A percentile compares a stretch with the other conserved stretches of the same genome.
Evolutionary conservation across 495 filamentous ascomycete genomes (phyloP).

Genomic region (Penicillium psychrofluorescens): DNA sequence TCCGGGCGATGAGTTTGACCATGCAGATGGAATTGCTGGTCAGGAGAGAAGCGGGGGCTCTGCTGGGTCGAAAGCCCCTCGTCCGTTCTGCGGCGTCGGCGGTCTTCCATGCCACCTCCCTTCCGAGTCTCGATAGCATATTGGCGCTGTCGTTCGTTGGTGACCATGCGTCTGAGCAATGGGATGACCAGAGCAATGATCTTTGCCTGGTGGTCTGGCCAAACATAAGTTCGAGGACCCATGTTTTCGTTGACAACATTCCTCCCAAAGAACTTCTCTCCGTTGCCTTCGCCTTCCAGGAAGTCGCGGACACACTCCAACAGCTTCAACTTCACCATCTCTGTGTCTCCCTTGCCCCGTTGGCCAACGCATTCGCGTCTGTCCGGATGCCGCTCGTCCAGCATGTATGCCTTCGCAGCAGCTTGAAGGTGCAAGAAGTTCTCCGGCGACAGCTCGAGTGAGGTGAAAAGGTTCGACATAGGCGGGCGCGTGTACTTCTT

Average conservation of each 20-base stretch:
- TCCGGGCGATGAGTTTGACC: conserved; percentile 19
- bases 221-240: conserved; percentile 38
- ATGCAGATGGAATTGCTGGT: conserved; percentile 31
- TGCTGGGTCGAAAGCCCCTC: conserved; percentile 27
- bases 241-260: conserved; percentile 36
- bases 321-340: conserved; percentile 54
- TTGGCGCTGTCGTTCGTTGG: conserved; percentile 55
- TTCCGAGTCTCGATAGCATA: conserved; percentile 55
- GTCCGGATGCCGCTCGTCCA: conserved; percentile 49
- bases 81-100: conserved; percentile 36
- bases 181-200: conserved; percentile 53
- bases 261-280: conserved; percentile 49
- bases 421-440: conserved; percentile 53
- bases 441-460: conserved; percentile 50
- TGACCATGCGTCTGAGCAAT: conserved; percentile 54
- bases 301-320: conserved; percentile 55
- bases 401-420: conserved; percentile 55
- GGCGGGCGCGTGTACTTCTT: conserved; percentile 56
- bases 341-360: conserved; percentile 50
- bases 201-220: conserved; percentile 50
- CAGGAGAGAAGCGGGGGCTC: conserved; percentile 20
- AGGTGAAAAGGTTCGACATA: conserved; percentile 54
- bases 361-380: conserved; percentile 53
- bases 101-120: conserved; percentile 33
- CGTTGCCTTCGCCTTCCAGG: conserved; percentile 47